Evolutionary conservation across 2,329 filamentous ascomycete species (phyloP).

Genomic region (Teratosphaeriaceae sp.): DNA sequence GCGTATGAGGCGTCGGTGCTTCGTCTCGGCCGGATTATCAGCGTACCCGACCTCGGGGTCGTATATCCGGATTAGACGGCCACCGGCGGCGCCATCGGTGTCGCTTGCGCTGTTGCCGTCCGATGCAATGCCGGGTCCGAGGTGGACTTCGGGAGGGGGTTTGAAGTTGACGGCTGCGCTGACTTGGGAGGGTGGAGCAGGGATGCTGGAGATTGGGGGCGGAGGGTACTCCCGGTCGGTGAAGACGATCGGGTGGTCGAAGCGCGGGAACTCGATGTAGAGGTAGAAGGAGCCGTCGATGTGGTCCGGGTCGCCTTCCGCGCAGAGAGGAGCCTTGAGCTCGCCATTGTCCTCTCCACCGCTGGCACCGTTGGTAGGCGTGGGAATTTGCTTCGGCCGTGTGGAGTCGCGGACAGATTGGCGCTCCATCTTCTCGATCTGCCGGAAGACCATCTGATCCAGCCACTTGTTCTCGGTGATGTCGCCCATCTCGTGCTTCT

Average conservation of each 20-base stretch:
- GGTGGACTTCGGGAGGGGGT: slow-evolving; percentile 79
- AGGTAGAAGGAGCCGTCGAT: slow-evolving; percentile 68
- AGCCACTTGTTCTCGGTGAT: slow-evolving; percentile 92
- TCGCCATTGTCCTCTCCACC: slow-evolving; percentile 8
- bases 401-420: slow-evolving; percentile 34
- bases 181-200: slow-evolving; percentile 46
- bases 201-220: slow-evolving; percentile 69
- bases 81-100: slow-evolving; percentile 46
- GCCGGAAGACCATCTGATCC: slow-evolving; percentile 87
- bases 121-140: slow-evolving; percentile 81
- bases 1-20: slow-evolving; percentile 85
- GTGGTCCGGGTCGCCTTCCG: slow-evolving; percentile 34
- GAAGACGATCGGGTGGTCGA: slow-evolving; percentile 94
- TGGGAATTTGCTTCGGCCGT: slow-evolving; percentile 9
- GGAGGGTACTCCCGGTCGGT: slow-evolving; percentile 88
- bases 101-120: slow-evolving; percentile 48
- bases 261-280: slow-evolving; percentile 85
- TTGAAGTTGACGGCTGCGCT: slow-evolving; percentile 66
- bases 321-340: slow-evolving; percentile 15
- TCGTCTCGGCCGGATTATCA: slow-evolving; percentile 92
- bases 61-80: slow-evolving; percentile 75
- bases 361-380: slow-evolving; percentile 1
- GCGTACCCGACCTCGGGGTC: slow-evolving; percentile 85
- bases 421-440: slow-evolving; percentile 63
- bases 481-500: slow-evolving; percentile 98